Conservation (phyloP, 179 eudicot species). For the Silene vulgaris region DNA sequence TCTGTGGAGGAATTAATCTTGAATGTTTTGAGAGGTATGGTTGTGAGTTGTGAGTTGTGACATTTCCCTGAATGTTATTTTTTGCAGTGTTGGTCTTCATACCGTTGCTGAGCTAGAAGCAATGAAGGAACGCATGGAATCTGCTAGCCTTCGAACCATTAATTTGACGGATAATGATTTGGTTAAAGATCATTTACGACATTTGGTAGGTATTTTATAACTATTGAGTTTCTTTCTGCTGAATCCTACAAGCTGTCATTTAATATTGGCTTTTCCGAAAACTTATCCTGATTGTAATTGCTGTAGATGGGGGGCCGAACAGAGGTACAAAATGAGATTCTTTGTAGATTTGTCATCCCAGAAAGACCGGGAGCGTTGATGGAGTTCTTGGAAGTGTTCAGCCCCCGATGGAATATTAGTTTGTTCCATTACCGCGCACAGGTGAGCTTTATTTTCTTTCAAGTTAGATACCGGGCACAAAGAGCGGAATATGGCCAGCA, state of each 20-base stretch:
- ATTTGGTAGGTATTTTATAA: conserved; percentile 53
- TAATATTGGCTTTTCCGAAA: neutral
- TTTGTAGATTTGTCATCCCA: conserved; percentile 82
- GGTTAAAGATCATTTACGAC: conserved; percentile 94
- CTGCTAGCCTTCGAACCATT: conserved; percentile 57
- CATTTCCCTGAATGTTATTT: conserved; percentile 1
- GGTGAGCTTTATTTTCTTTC: conserved; percentile 34
- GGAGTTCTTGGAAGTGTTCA: conserved; percentile 77
- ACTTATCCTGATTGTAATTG: neutral
- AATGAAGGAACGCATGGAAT: conserved; percentile 74
- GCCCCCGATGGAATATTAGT: conserved; percentile 94
- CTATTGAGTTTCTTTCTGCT: neutral
- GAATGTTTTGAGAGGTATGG: too few relatives aligned
- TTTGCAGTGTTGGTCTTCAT: conserved; percentile 88
- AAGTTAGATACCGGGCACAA: neutral
- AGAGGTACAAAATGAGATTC: conserved; percentile 62
- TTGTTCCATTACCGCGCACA: conserved; percentile 93
- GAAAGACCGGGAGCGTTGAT: conserved; percentile 89
- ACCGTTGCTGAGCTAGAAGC: conserved; percentile 64
- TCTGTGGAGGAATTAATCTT: too few relatives aligned
- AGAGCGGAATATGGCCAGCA: too few relatives aligned
- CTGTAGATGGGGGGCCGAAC: conserved; percentile 83
- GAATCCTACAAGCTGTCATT: neutral
- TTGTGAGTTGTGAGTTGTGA: conserved; percentile 15
- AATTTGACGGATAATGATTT: conserved; percentile 78